A percentile compares a stretch with the other conserved stretches of the same genome.
Conservation (phyloP, 2,329 filamentous ascomycete genomes). For the Chaetomium globosum region DNA sequence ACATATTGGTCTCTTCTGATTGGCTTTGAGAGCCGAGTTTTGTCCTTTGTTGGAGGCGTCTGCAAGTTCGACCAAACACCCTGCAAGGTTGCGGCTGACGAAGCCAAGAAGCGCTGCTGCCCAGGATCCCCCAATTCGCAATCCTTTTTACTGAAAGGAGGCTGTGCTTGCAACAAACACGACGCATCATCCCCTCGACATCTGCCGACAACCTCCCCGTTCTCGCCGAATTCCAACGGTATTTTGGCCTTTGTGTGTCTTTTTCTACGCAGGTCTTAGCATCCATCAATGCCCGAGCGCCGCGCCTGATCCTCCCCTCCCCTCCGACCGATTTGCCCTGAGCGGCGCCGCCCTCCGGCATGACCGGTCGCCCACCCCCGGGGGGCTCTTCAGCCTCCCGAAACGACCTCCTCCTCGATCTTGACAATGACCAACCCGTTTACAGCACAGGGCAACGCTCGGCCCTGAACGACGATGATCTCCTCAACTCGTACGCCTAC, state of each 20-base stretch:
- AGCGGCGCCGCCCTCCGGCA: conserved; percentile 50
- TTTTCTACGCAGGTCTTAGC: not conserved
- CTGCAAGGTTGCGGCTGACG: conserved; percentile 23
- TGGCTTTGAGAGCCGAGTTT: conserved; percentile 10
- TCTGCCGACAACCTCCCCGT: not conserved
- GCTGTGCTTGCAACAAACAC: conserved; percentile 30
- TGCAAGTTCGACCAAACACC: not conserved
- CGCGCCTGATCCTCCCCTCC: conserved; percentile 1
- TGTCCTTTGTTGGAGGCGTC: not conserved
- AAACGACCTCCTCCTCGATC: conserved; percentile 71
- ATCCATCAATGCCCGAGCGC: conserved; percentile 22
- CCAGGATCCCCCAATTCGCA: conserved; percentile 23
- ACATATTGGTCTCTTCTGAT: conserved; percentile 1
- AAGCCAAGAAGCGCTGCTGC: conserved; percentile 21
- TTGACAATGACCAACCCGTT: conserved; percentile 69
- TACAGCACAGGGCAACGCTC: conserved; percentile 79
- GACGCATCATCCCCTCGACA: conserved; percentile 10
- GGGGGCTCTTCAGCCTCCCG: conserved; percentile 53
- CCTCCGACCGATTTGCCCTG: conserved; percentile 20
- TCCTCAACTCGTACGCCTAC: conserved; percentile 74
- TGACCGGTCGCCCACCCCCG: conserved; percentile 63
- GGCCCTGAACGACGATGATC: conserved; percentile 69
- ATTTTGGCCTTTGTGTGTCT: not conserved
- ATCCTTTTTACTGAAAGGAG: conserved; percentile 31
- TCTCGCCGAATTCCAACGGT: not conserved